Base-by-base conservation (phyloP, 495 filamentous ascomycete species). In the Eremomyces bilateralis region DNA sequence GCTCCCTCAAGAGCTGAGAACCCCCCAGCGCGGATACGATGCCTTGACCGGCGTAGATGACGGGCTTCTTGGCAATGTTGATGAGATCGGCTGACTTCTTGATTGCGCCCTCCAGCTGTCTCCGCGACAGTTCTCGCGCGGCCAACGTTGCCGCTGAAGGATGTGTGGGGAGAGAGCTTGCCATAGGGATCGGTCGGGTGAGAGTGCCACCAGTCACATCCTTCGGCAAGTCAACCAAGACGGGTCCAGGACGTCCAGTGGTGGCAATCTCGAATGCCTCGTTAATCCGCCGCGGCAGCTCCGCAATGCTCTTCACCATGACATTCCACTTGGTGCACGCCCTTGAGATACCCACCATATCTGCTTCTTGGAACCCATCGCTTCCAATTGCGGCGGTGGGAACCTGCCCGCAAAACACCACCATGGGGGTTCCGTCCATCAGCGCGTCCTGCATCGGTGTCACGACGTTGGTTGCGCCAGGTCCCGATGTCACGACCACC, bases 261-360 rank as follows among this genome's bases (percentile, higher is more conserved):
- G 73, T 80, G 15, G 76, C 76, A 47, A 82, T 82, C 54, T 82
- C 76, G 48, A 82, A 82, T n/a, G 76, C 76, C 52, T 82, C 76
- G 46, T 80, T 80, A 45, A 82, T 82, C 29, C 76, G 59, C 29
- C 70, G 60, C n/a, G 76, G 76, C 29, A 82, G 53, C 49, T 82
- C 76, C 21, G 76, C 76, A 33, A 78, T 62, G 46, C 69, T 71
- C 64, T 77, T 80, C 31, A 80, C 69, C 76, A 82, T 79, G 21
- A 80, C 75, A 41, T 82, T 82, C 76, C 76, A 82, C 59, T 82
- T 82, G 33, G 76, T 82, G 56, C 76, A 82, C 19, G 76, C 62
- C 42, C 76, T 59, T 29, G 73, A 74, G 47, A 82, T 82, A 43
- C 76, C 76, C 28, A 80, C 57, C 31, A 79, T 67, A 49, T 82